These are phyloP conservation scores for Leccinum subrobustum DNA, from an alignment of 1,284 basidiomycete species.

Conservation along the genomic window DNA sequence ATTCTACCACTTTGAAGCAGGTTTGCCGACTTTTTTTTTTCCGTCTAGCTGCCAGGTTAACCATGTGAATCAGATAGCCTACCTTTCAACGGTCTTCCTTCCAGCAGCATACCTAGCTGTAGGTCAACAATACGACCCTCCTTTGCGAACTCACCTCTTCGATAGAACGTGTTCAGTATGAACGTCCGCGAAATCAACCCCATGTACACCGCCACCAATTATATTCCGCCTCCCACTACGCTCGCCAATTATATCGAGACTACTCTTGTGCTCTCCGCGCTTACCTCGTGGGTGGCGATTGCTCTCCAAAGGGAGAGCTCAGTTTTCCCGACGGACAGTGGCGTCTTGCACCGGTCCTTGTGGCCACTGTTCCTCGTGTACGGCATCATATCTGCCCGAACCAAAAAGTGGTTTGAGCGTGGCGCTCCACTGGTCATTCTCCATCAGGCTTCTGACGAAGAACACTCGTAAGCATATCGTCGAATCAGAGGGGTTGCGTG, in stretches of 20 bases:
- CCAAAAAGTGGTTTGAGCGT: neutral
- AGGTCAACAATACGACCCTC: slow-evolving; percentile 21
- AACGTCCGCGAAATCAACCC: slow-evolving; percentile 18
- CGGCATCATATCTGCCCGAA: neutral
- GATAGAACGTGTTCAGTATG: slow-evolving; percentile 33
- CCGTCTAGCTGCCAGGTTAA: neutral
- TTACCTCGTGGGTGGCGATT: slow-evolving; percentile 21
- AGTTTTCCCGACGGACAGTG: slow-evolving; percentile 6
- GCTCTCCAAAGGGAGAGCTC: slow-evolving; percentile 12
- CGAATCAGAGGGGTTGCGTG: neutral
- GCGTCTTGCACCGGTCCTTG: slow-evolving; percentile 8
- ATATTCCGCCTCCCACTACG: neutral
- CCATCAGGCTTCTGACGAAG: neutral
- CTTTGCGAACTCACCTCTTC: slow-evolving; percentile 7
- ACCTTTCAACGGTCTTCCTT: slow-evolving; percentile 29
- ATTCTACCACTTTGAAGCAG: slow-evolving; percentile 49
- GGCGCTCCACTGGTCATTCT: neutral
- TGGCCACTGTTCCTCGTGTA: slow-evolving; percentile 21
- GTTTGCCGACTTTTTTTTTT: slow-evolving; percentile 10
- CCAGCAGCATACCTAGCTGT: slow-evolving; percentile 36
- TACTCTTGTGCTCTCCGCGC: slow-evolving; percentile 11
- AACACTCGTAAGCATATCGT: neutral
- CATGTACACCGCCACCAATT: neutral
- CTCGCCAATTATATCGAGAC: slow-evolving; percentile 14
- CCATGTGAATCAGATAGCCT: slow-evolving; percentile 20